Conservation (phyloP, 2,329 filamentous ascomycete species). For the Microthyrium microscopicum region DNA sequence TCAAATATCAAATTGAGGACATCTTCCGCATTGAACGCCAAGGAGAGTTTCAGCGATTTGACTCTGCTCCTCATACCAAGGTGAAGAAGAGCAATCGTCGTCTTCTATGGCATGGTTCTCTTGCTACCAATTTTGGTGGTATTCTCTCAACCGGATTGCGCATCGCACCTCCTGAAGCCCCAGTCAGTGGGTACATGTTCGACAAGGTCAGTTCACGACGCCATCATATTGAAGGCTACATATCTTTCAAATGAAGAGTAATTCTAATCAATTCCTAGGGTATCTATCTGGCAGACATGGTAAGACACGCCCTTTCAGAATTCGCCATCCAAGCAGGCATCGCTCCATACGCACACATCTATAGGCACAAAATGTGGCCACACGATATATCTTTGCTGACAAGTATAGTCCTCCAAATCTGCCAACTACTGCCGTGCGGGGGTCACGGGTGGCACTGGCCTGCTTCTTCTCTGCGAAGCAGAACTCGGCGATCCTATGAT, state of each 20-base stretch:
- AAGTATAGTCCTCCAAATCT: slow-evolving; percentile 65
- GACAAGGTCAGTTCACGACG: too few relatives aligned
- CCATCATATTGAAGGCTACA: slow-evolving; percentile 77
- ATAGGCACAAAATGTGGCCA: too few relatives aligned
- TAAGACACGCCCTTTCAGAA: too few relatives aligned
- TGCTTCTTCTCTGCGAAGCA: slow-evolving; percentile 71
- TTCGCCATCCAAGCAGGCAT: too few relatives aligned
- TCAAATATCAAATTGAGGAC: slow-evolving; percentile 45
- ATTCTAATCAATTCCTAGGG: slow-evolving; percentile 7
- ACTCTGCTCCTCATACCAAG: slow-evolving; percentile 35
- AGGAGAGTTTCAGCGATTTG: slow-evolving; percentile 55
- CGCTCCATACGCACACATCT: too few relatives aligned
- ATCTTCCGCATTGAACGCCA: slow-evolving; percentile 72
- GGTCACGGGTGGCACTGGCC: slow-evolving; percentile 49
- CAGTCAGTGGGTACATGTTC: slow-evolving; percentile 71
- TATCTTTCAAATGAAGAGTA: too few relatives aligned
- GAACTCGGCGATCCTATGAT: slow-evolving; percentile 64
- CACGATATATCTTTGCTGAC: too few relatives aligned
- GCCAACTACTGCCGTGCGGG: slow-evolving; percentile 55
- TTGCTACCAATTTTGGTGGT: slow-evolving; percentile 69
- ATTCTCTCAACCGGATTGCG: slow-evolving; percentile 76
- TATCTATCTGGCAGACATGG: slow-evolving; percentile 69
- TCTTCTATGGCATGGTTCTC: slow-evolving; percentile 76
- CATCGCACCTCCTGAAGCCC: slow-evolving; percentile 77
- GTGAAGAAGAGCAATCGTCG: slow-evolving; percentile 50